Conservation (phyloP, 164 flowering plant genomes). For the Houttuynia cordata region DNA sequence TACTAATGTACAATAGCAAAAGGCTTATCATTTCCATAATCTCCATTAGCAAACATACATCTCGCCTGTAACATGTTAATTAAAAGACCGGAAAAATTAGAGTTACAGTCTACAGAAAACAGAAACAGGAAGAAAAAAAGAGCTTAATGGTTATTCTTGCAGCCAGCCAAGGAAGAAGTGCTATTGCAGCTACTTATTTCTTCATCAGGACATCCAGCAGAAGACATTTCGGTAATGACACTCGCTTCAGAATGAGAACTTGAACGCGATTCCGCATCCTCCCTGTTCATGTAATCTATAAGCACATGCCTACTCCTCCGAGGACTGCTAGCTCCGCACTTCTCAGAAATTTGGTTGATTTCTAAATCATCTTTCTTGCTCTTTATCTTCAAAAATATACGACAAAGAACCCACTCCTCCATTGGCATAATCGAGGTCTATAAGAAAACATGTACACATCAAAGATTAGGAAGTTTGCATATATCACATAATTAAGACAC, state of each 20-base stretch:
- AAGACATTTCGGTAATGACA: conserved; percentile 4
- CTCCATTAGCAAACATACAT: background rate
- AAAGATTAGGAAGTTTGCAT: background rate
- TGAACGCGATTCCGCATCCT: background rate
- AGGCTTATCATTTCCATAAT: background rate
- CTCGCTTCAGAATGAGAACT: background rate
- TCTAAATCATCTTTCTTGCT: conserved; percentile 2
- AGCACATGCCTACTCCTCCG: background rate
- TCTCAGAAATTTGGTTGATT: background rate
- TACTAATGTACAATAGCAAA: background rate
- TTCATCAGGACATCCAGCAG: background rate
- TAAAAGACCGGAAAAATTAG: background rate
- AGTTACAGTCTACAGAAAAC: no score
- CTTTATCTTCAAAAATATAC: conserved; percentile 11
- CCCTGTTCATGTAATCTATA: background rate
- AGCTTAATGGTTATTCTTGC: background rate
- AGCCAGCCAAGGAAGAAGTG: background rate
- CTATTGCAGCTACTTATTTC: conserved; percentile 1
- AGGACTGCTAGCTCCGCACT: conserved; percentile 1
- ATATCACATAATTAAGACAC: background rate
- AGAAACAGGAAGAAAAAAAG: no score
- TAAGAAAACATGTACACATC: background rate
- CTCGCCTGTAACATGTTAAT: no score
- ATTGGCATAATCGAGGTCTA: conserved; percentile 1
- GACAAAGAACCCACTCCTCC: conserved; percentile 19